A percentile compares a stretch with the other conserved stretches of the same genome.
phyloP scores from a whole-genome alignment of 2,329 filamentous ascomycete genomes.

The Xylariaceae sp. region DNA sequence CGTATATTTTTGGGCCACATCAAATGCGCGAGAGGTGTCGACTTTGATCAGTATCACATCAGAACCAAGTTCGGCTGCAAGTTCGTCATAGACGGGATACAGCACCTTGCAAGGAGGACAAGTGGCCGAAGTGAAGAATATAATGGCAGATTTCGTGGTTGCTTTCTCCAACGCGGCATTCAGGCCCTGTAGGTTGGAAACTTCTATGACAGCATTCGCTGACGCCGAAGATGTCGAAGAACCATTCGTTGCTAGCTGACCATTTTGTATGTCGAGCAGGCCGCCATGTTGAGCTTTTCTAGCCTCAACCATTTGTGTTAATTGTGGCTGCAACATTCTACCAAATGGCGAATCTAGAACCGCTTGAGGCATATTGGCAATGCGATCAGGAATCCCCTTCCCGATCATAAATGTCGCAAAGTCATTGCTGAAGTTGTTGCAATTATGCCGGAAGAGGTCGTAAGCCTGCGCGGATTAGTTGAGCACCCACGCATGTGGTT shows the following conservation, averaged over 20 bases:
- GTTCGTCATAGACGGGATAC: conserved; percentile 76
- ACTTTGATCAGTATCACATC: conserved; percentile 76
- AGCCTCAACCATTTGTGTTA: conserved; percentile 49
- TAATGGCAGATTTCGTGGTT: conserved; percentile 64
- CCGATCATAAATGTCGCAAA: conserved; percentile 86
- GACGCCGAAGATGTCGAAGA: conserved; percentile 11
- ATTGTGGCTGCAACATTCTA: conserved; percentile 76
- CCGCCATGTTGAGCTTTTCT: conserved; percentile 47
- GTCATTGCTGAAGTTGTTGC: conserved; percentile 96
- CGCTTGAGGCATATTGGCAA: conserved; percentile 76
- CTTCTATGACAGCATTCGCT: conserved; percentile 51
- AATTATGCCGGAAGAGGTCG: conserved; percentile 87
- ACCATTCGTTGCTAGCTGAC: conserved; percentile 26
- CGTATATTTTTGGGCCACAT: conserved; percentile 60
- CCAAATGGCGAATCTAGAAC: conserved; percentile 86
- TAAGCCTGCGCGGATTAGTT: no score
- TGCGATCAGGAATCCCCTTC: conserved; percentile 81
- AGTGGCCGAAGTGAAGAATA: conserved; percentile 90
- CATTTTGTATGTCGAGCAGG: conserved; percentile 47
- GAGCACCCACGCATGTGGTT: no score
- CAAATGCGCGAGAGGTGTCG: conserved; percentile 65
- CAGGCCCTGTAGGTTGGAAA: conserved; percentile 56
- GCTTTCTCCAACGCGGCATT: conserved; percentile 58
- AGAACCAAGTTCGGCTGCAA: conserved; percentile 68
- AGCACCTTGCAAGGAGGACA: conserved; percentile 80